Percentiles rank a stretch among this genome's conserved stretches.
phyloP scores from a whole-genome alignment of 306 rosid genomes.

The Fagus sylvatica region DNA sequence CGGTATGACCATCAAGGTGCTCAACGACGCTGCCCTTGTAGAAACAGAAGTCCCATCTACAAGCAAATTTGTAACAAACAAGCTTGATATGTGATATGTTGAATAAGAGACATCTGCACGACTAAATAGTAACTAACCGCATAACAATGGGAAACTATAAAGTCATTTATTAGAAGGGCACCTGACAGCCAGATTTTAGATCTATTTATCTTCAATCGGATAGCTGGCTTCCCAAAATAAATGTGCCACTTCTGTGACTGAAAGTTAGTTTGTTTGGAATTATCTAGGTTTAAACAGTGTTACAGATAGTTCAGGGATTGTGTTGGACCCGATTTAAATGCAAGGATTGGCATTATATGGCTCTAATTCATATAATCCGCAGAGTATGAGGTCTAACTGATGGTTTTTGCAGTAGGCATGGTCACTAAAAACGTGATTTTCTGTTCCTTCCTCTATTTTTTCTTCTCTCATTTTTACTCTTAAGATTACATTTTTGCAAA shows the following conservation, averaged over 20 bases:
- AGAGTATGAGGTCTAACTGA: neutral
- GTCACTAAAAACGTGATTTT: neutral
- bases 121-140: neutral
- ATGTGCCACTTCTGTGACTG: neutral
- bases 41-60: slow-evolving; percentile 93
- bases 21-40: slow-evolving; percentile 69
- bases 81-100: neutral
- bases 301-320: neutral
- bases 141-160: neutral
- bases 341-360: neutral
- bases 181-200: neutral
- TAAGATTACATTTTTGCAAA: neutral
- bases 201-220: neutral
- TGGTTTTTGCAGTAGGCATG: neutral
- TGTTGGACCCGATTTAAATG: no score
- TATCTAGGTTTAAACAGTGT: neutral
- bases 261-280: neutral
- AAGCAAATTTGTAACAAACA: slow-evolving; percentile 15
- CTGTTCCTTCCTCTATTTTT: neutral
- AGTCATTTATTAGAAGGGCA: neutral
- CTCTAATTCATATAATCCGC: neutral
- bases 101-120: neutral
- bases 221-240: neutral
- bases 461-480: neutral
- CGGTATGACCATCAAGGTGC: slow-evolving; percentile 90